Evolutionary conservation across 129 eudicot genomes (phyloP).

Genomic region (Ambrosia trifida): DNA sequence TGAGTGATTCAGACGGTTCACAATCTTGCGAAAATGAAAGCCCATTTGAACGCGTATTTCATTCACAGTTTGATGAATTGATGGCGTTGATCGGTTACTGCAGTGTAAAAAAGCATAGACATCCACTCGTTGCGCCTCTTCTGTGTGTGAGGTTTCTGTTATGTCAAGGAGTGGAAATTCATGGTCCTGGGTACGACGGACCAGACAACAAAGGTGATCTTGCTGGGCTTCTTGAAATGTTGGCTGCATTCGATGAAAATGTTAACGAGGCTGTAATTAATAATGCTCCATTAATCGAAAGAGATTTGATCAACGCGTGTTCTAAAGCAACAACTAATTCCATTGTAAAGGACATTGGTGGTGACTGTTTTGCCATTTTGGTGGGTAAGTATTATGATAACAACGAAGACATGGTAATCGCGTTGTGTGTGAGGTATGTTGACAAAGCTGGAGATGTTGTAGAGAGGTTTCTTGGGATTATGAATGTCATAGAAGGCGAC

Average conservation of each 20-base stretch:
- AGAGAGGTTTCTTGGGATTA: conserved; percentile 26
- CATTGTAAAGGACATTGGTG: conserved; percentile 11
- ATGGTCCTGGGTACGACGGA: background rate
- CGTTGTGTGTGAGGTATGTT: conserved; percentile 23
- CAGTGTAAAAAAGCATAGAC: background rate
- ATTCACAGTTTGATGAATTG: background rate
- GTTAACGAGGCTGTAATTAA: background rate
- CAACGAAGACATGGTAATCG: background rate
- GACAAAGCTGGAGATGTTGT: conserved; percentile 2
- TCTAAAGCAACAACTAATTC: conserved; percentile 17
- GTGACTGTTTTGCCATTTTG: conserved; percentile 14
- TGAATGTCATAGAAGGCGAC: conserved; percentile 10
- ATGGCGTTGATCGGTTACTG: background rate
- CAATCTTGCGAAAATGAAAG: conserved; percentile 6
- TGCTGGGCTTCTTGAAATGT: conserved; percentile 1
- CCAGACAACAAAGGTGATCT: background rate
- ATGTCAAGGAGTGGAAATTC: background rate
- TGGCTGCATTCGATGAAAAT: background rate
- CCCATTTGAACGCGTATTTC: background rate
- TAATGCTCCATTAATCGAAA: background rate
- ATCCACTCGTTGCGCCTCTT: conserved; percentile 3
- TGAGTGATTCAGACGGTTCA: background rate
- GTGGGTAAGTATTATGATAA: conserved; percentile 20
- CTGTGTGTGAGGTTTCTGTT: background rate
- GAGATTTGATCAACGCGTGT: background rate